A percentile compares a stretch with the other conserved stretches of the same genome.
Conservation (phyloP, 257 asterid species). For the Lithospermum erythrorhizon region DNA sequence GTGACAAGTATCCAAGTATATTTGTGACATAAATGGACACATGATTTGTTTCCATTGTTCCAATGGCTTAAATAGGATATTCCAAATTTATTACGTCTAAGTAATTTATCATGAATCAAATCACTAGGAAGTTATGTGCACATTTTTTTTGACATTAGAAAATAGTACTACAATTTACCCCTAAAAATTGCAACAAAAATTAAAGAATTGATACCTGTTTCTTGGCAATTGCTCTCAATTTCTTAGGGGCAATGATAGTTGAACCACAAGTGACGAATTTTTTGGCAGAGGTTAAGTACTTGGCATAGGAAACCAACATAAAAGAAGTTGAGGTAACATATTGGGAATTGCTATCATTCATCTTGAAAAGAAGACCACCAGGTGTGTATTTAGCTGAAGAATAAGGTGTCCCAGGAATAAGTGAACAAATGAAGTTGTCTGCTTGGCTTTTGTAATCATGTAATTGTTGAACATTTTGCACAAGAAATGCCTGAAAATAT, state of each 20-base stretch:
- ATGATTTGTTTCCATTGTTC: too few species aligned
- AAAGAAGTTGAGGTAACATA: slow-evolving; percentile 89
- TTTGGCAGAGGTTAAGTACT: slow-evolving; percentile 66
- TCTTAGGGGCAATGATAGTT: slow-evolving; percentile 48
- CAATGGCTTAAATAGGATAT: too few species aligned
- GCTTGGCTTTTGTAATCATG: slow-evolving; percentile 92
- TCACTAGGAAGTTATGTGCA: too few species aligned
- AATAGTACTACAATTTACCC: too few species aligned
- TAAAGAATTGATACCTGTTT: slow-evolving; percentile 39
- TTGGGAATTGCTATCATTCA: slow-evolving; percentile 86
- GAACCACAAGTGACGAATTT: slow-evolving; percentile 73
- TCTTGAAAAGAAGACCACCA: slow-evolving; percentile 89
- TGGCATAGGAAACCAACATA: slow-evolving; percentile 71
- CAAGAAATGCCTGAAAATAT: slow-evolving; percentile 66
- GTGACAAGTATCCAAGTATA: too few species aligned
- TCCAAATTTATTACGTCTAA: too few species aligned
- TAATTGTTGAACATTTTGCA: slow-evolving; percentile 72
- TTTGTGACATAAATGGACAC: too few species aligned
- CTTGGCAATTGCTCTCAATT: slow-evolving; percentile 66
- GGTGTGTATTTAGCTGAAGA: slow-evolving; percentile 80
- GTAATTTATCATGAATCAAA: too few species aligned
- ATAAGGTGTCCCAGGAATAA: slow-evolving; percentile 67
- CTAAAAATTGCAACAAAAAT: background rate
- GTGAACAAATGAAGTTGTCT: slow-evolving; percentile 85
- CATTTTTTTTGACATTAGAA: too few species aligned